Conservation (phyloP, 257 asterid species). For the Solanum appendiculatum region DNA sequence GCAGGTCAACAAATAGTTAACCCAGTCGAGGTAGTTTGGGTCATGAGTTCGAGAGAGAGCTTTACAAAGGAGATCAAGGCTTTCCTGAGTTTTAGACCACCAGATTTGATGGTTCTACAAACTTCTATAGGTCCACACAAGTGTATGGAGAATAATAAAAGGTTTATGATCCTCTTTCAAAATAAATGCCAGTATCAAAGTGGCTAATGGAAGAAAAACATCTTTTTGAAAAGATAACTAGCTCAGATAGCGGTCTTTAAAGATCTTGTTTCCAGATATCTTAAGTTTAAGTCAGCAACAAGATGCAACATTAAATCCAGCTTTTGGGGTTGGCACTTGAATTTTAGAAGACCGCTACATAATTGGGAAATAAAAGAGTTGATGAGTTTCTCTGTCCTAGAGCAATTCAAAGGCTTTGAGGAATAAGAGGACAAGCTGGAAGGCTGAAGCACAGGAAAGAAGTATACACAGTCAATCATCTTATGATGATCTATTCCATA, state of each 20-base stretch:
- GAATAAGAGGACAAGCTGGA: background rate
- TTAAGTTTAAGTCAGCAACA: background rate
- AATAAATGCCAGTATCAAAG: background rate
- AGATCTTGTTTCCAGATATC: background rate
- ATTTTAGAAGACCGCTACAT: background rate
- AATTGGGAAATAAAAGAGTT: background rate
- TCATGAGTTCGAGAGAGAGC: background rate
- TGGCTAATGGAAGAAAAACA: background rate
- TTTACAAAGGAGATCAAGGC: background rate
- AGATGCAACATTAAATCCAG: background rate
- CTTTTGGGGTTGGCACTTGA: background rate
- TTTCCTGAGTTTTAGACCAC: background rate
- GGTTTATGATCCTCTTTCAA: background rate
- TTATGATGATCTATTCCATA: background rate
- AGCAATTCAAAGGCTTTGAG: background rate
- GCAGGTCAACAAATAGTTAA: background rate
- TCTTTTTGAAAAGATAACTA: background rate
- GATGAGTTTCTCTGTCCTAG: background rate
- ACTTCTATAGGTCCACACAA: background rate
- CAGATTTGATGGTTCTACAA: background rate
- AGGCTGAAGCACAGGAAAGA: background rate
- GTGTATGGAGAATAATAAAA: background rate
- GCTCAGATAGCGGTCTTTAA: background rate
- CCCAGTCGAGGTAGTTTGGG: background rate
- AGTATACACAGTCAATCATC: background rate